phyloP scores from a whole-genome alignment of 371 early-diverging fungal genomes.

The Nosema muscidifuracis region DNA sequence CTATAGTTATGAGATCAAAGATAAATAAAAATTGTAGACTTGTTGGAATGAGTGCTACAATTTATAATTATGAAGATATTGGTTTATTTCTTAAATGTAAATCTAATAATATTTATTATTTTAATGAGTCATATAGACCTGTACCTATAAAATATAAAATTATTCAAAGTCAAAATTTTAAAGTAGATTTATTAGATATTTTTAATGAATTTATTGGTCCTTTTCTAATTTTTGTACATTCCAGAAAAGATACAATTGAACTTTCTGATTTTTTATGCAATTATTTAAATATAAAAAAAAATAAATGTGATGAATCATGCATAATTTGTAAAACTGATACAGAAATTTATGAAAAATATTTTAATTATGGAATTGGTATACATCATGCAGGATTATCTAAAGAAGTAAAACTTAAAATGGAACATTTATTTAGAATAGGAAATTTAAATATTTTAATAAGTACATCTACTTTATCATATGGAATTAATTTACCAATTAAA shows the following conservation, averaged over 20 bases:
- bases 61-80: constrained; percentile 47
- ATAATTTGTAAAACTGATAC: neutral
- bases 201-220: constrained; percentile 6
- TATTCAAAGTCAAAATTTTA: constrained; percentile 20
- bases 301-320: neutral
- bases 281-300: neutral
- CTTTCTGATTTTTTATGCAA: constrained; percentile 18
- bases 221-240: constrained; percentile 37
- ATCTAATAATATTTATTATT: constrained; percentile 41
- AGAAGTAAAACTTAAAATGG: constrained; percentile 16
- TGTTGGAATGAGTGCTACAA: constrained; percentile 44
- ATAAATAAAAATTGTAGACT: constrained; percentile 7
- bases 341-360: neutral
- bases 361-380: constrained; percentile 20
- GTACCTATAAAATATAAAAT: constrained; percentile 31
- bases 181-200: constrained; percentile 2
- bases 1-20: constrained; percentile 16
- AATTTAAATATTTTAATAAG: constrained; percentile 31
- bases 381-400: constrained; percentile 39
- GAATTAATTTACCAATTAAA: constrained; percentile 44
- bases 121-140: constrained; percentile 19
- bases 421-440: constrained; percentile 28
- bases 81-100: constrained; percentile 17
- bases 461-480: constrained; percentile 46
- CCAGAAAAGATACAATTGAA: constrained; percentile 16